Evolutionary conservation across 768 basidiomycete species (phyloP).

Genomic region (Leccinum aurantiacum): DNA sequence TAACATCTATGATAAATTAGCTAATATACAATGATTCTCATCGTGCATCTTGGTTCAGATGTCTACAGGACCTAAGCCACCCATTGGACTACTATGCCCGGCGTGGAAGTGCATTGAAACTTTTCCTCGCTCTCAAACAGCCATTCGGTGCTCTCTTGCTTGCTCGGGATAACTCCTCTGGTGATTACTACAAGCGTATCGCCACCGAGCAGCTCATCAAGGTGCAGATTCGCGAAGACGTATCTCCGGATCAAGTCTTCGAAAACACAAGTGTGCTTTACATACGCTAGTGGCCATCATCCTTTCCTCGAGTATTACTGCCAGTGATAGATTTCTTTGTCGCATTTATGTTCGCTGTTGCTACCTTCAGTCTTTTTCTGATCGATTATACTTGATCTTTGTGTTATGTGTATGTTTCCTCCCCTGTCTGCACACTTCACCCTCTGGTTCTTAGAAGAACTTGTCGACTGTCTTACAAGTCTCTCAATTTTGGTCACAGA

Average conservation of each 20-base stretch:
- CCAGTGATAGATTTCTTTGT: neutral
- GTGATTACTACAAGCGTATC: constrained; percentile 17
- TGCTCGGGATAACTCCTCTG: constrained; percentile 6
- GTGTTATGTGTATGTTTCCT: too few species aligned
- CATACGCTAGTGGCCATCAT: neutral
- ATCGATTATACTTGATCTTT: too few species aligned
- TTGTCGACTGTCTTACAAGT: too few species aligned
- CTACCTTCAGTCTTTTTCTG: too few species aligned
- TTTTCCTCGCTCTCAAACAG: constrained; percentile 16
- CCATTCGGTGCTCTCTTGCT: constrained; percentile 20
- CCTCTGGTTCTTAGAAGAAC: too few species aligned
- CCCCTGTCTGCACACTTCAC: too few species aligned
- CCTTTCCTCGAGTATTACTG: neutral
- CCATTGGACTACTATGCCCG: too few species aligned
- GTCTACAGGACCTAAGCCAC: constrained; percentile 14
- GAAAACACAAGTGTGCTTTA: constrained; percentile 20
- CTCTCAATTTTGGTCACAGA: too few species aligned
- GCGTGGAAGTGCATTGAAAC: constrained; percentile 4
- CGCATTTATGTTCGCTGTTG: too few species aligned
- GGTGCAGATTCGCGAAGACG: constrained; percentile 11
- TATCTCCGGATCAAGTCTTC: constrained; percentile 5
- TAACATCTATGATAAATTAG: too few species aligned
- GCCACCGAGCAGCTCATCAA: constrained; percentile 19
- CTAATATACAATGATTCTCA: too few species aligned
- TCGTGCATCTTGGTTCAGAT: constrained; percentile 21